A percentile compares a stretch with the other conserved stretches of the same genome.
Evolutionary conservation across 345 rosid genomes (phyloP).

Genomic region (Eucalyptus victrix): DNA sequence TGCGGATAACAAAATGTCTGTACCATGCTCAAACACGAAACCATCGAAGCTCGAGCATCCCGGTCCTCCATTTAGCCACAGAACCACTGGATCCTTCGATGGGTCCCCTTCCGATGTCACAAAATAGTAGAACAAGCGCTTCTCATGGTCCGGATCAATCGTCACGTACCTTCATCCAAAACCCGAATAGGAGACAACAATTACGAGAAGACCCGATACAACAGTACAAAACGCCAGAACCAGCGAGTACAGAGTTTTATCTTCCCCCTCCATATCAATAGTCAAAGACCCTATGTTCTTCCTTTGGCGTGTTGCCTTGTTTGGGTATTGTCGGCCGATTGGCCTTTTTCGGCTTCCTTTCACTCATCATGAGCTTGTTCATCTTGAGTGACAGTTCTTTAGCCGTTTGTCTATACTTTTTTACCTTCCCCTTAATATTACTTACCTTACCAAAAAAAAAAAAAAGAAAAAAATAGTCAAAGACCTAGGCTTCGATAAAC

Average conservation of each 20-base stretch:
- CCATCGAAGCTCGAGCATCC: slow-evolving; percentile 98
- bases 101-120: slow-evolving; percentile 71
- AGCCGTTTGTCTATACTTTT: too few relatives aligned
- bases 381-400: too few relatives aligned
- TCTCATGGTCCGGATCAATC: slow-evolving; percentile 31
- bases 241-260: background rate
- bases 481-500: background rate
- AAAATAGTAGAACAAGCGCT: slow-evolving; percentile 68
- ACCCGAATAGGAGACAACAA: background rate
- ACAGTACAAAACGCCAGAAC: background rate
- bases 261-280: background rate
- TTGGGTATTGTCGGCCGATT: too few relatives aligned
- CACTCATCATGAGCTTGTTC: too few relatives aligned
- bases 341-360: too few relatives aligned
- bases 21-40: slow-evolving; percentile 78
- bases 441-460: too few relatives aligned
- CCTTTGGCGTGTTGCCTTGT: too few relatives aligned
- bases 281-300: background rate
- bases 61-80: slow-evolving; percentile 97
- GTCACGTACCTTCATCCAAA: slow-evolving; percentile 48
- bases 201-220: background rate
- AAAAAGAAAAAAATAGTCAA: too few relatives aligned
- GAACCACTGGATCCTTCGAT: slow-evolving; percentile 60
- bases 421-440: too few relatives aligned
- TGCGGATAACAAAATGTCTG: background rate